Percentiles rank a stretch among this genome's conserved stretches.
These are phyloP conservation scores for Micractinium sp. DNA, from an alignment of 139 green algal species.

Conservation along the genomic window DNA sequence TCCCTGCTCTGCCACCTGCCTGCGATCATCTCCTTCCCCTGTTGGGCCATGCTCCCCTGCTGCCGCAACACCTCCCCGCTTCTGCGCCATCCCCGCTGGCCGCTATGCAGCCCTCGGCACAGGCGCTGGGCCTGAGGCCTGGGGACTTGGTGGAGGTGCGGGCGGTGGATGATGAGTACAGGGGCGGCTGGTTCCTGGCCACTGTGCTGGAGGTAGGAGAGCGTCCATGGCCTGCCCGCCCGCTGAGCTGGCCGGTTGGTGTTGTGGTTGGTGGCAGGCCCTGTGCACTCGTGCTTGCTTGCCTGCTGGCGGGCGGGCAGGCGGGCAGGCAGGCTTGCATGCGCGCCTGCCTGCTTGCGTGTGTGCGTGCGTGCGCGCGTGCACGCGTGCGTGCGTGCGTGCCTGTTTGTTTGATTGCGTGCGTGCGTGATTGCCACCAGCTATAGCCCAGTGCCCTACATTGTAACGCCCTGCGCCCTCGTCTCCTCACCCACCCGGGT, in stretches of 20 bases:
- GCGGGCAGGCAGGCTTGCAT: too few species aligned
- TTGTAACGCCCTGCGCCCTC: background rate
- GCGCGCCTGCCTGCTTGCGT: too few species aligned
- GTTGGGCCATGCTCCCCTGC: background rate
- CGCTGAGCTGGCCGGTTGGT: too few species aligned
- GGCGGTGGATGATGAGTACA: conserved; percentile 3
- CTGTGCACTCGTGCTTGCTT: too few species aligned
- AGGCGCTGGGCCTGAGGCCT: background rate
- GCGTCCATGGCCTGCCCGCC: too few species aligned
- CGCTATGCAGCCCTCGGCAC: background rate
- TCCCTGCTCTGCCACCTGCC: too few species aligned
- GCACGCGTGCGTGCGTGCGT: too few species aligned
- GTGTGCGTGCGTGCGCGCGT: too few species aligned
- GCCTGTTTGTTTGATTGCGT: background rate
- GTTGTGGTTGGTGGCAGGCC: too few species aligned
- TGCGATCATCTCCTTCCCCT: background rate
- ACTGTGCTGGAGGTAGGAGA: background rate
- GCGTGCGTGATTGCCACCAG: background rate
- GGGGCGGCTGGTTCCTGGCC: conserved; percentile 20
- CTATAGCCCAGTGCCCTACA: background rate
- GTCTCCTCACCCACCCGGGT: too few species aligned
- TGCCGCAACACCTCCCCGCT: background rate
- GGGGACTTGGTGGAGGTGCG: conserved; percentile 12
- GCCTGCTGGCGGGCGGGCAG: too few species aligned
- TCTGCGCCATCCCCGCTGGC: background rate